These are phyloP conservation scores for Penicillium daleae DNA, from an alignment of 495 filamentous ascomycete genomes.

Conservation along the genomic window DNA sequence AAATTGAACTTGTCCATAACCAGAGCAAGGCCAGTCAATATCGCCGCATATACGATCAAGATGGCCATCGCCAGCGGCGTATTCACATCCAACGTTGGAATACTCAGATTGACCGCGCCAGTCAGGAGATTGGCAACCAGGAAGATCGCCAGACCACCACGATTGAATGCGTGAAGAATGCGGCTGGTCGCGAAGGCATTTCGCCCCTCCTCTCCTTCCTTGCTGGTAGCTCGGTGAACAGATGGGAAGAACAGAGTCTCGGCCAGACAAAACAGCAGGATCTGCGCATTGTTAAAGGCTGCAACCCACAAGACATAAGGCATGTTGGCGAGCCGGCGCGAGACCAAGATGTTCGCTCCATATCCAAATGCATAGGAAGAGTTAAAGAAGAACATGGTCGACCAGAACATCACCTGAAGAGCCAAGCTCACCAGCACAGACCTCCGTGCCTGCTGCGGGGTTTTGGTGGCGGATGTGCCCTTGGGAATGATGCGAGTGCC, in stretches of 20 bases:
- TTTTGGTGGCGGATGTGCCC: slow-evolving; percentile 41
- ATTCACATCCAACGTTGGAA: slow-evolving; percentile 75
- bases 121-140: slow-evolving; percentile 87
- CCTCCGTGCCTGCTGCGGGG: slow-evolving; percentile 46
- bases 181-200: slow-evolving; percentile 74
- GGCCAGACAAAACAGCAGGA: slow-evolving; percentile 74
- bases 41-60: slow-evolving; percentile 68
- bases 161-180: slow-evolving; percentile 81
- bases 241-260: slow-evolving; percentile 78
- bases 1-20: slow-evolving; percentile 71
- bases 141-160: slow-evolving; percentile 86
- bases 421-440: slow-evolving; percentile 63
- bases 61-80: slow-evolving; percentile 69
- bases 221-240: slow-evolving; percentile 58
- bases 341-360: slow-evolving; percentile 67
- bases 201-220: slow-evolving; percentile 53
- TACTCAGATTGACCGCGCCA: slow-evolving; percentile 81
- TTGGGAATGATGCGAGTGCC: slow-evolving; percentile 79
- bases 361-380: slow-evolving; percentile 71
- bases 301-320: slow-evolving; percentile 92
- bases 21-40: slow-evolving; percentile 69
- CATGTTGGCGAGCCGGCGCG: slow-evolving; percentile 87
- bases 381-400: slow-evolving; percentile 63
- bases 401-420: slow-evolving; percentile 67
- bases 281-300: slow-evolving; percentile 81